phyloP scores from a whole-genome alignment of 352 stramenopile genomes.

The Elongisporangium anandrum region DNA sequence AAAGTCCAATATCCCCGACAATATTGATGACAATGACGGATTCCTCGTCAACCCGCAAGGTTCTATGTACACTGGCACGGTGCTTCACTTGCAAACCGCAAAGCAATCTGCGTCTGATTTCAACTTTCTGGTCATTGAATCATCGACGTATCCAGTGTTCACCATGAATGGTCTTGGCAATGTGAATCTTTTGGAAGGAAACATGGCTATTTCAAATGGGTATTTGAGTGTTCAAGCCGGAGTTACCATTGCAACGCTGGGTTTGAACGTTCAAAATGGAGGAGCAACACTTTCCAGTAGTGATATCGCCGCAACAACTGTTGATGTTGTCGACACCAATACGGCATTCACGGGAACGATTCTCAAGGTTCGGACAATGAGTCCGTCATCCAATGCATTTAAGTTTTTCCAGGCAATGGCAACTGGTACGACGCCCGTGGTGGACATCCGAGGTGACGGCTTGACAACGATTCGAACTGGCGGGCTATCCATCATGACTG shows the following conservation, averaged over 20 bases:
- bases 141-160: slow-evolving; percentile 32
- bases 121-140: slow-evolving; percentile 55
- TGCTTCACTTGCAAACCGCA: slow-evolving; percentile 57
- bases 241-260: slow-evolving; percentile 23
- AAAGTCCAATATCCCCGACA: slow-evolving; percentile 56
- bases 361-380: slow-evolving; percentile 26
- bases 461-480: slow-evolving; percentile 40
- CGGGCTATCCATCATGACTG: slow-evolving; percentile 28
- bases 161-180: slow-evolving; percentile 53
- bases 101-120: slow-evolving; percentile 61
- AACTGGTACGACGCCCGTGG: slow-evolving; percentile 16
- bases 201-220: slow-evolving; percentile 49
- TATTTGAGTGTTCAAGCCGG: slow-evolving; percentile 42
- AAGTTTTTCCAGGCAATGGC: slow-evolving; percentile 42
- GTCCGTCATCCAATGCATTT: slow-evolving; percentile 17
- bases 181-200: slow-evolving; percentile 39
- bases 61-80: slow-evolving; percentile 42
- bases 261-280: slow-evolving; percentile 29
- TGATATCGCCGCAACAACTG: slow-evolving; percentile 9
- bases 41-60: slow-evolving; percentile 65
- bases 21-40: slow-evolving; percentile 64
- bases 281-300: slow-evolving; percentile 28
- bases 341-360: slow-evolving; percentile 23
- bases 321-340: slow-evolving; percentile 34
- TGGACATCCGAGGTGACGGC: slow-evolving; percentile 41